Evolutionary conservation across 345 rosid species (phyloP).

Genomic region (Conringia planisiliqua): DNA sequence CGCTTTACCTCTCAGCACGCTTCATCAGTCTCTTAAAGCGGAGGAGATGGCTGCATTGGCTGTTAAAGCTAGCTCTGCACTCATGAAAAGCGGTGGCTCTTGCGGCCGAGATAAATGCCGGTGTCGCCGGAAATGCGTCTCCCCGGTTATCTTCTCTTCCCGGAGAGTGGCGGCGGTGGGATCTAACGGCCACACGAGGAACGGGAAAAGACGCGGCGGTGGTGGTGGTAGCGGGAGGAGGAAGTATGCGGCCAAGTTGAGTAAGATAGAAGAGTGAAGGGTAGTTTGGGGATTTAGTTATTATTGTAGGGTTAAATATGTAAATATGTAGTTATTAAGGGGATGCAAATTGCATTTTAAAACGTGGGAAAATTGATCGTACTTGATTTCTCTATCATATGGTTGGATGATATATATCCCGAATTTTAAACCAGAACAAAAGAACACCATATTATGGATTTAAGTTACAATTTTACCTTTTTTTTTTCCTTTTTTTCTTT

Average conservation of each 20-base stretch:
- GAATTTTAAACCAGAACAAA: background rate
- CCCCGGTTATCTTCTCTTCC: constrained; percentile 35
- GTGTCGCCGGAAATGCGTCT: constrained; percentile 41
- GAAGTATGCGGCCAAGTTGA: constrained; percentile 53
- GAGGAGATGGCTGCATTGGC: constrained; percentile 99
- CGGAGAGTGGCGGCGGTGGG: constrained; percentile 23
- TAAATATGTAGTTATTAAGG: constrained; percentile 27
- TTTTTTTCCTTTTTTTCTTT: no score
- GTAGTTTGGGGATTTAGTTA: constrained; percentile 23
- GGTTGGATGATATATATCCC: background rate
- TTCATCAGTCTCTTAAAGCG: constrained; percentile 58
- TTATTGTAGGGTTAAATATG: constrained; percentile 16
- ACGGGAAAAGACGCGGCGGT: constrained; percentile 21
- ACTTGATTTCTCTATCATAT: background rate
- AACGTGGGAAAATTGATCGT: constrained; percentile 17
- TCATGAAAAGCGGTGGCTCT: constrained; percentile 30
- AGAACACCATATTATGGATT: no score
- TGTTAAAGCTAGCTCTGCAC: constrained; percentile 88
- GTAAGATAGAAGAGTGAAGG: constrained; percentile 68
- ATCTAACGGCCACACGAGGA: background rate
- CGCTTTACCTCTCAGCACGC: constrained; percentile 58
- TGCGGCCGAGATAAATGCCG: constrained; percentile 43
- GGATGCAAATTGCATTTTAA: constrained; percentile 5
- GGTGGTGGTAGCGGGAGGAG: constrained; percentile 37
- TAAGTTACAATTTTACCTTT: no score